Base-by-base conservation (phyloP, 2,329 filamentous ascomycete species). In the Fusarium protoensiforme region DNA sequence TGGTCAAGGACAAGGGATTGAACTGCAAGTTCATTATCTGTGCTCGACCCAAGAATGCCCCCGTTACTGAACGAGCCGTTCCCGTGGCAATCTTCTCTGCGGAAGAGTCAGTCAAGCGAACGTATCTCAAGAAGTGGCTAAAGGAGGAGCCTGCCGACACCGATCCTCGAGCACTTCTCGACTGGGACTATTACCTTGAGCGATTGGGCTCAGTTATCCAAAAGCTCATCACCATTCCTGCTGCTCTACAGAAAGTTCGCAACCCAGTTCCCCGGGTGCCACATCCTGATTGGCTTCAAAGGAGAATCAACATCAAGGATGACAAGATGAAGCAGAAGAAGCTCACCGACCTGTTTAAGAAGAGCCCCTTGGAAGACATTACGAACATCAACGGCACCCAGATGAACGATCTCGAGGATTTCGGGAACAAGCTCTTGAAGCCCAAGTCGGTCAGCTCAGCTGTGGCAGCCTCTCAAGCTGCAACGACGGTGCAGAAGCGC, bases 1-100 rank as follows among this genome's bases (percentile, higher is more conserved):
- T 99, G 97, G 92, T 98, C 78, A 99, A 99, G 80, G 97, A 99
- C 84, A 99, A 98, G 83, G 96, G 96, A 5, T 83, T 99, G 76
- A 99, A 99, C 85, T 99, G 96, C 91, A 98, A 98, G 84, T 99
- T 98, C 83, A 98, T 99, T 81, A 98, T 99, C 79, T 98, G 95
- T 60, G 89, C 94, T 16, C 91, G 89, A 72, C 96, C 96, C 5
- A 93, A 92, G 78, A 94, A 94, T 78, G 94, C 96, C 0, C 96
- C 96, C 2, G 95, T 99, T 69, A 99, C 96, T 0, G 97, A 99
- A 75, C 90, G 96, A 77, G 96, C 96, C 24, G 90, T 99, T 67
- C 96, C 96, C 1, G 95, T 99, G 7, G 95, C 96, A 22, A 99
- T 99, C 70, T 98, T 99, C 83, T 98, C 96, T 0, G 95, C 96